These are phyloP conservation scores for Carpinus viminea DNA, from an alignment of 306 rosid species.

Conservation along the genomic window DNA sequence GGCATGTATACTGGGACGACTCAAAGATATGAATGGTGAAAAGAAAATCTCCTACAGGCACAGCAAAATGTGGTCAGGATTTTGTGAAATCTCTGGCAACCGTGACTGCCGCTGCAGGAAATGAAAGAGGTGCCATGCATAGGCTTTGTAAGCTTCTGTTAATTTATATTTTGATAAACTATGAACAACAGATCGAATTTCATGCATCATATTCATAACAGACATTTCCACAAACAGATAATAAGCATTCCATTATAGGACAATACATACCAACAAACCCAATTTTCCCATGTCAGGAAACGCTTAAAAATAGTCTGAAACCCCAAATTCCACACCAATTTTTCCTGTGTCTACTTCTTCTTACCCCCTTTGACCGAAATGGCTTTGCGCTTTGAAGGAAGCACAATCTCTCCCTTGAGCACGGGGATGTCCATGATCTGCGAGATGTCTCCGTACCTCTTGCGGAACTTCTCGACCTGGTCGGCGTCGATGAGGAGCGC, in stretches of 20 bases:
- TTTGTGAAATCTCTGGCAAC: background rate
- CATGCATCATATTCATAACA: background rate
- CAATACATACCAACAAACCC: background rate
- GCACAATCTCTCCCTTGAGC: conserved; percentile 75
- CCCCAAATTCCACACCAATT: background rate
- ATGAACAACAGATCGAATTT: background rate
- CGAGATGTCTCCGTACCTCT: conserved; percentile 64
- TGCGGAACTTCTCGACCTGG: conserved; percentile 94
- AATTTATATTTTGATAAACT: background rate
- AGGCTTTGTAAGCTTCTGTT: background rate
- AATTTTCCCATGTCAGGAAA: background rate
- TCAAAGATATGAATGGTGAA: background rate
- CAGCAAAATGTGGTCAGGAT: background rate
- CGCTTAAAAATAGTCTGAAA: background rate
- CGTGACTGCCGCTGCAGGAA: background rate
- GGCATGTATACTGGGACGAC: background rate
- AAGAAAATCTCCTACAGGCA: background rate
- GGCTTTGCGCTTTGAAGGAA: conserved; percentile 68
- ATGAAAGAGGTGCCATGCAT: background rate
- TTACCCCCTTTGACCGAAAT: conserved; percentile 61
- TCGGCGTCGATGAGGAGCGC: conserved; percentile 56
- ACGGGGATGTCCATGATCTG: conserved; percentile 80
- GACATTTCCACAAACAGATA: conserved; percentile 20
- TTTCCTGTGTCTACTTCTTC: conserved; percentile 52
- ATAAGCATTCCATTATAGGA: conserved; percentile 2